Evolutionary conservation across 345 rosid species (phyloP).

Genomic region (Salix dunnii): DNA sequence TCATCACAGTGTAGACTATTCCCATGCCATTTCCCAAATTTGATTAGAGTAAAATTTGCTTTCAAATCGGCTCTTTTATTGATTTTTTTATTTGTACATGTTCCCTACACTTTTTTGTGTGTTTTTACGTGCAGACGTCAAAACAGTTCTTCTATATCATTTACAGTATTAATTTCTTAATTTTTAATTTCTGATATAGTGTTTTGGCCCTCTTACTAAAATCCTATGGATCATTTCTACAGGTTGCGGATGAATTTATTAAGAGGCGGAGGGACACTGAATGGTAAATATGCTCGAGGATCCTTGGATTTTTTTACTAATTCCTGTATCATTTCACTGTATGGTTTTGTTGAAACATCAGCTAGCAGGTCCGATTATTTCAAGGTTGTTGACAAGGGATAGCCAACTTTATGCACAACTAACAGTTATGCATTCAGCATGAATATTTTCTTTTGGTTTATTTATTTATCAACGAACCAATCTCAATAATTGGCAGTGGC

Average conservation of each 20-base stretch:
- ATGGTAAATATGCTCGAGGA: conserved; percentile 38
- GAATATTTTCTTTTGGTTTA: neutral
- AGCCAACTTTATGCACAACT: neutral
- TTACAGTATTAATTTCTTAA: neutral
- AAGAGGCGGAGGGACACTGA: conserved; percentile 62
- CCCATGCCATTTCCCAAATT: no score
- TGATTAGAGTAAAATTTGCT: neutral
- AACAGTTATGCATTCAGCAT: neutral
- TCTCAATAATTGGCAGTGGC: neutral
- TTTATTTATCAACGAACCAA: neutral
- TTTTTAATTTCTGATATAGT: neutral
- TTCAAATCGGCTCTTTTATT: neutral
- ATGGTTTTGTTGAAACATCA: neutral
- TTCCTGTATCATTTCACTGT: neutral
- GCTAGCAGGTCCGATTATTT: neutral
- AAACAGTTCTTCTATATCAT: neutral
- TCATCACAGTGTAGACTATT: neutral
- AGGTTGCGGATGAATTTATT: conserved; percentile 70
- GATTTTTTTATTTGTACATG: neutral
- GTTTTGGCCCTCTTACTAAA: neutral
- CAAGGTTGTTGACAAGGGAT: no score
- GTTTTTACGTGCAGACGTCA: neutral
- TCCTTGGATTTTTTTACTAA: neutral
- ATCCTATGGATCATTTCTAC: conserved; percentile 8
- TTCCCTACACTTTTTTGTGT: neutral